A percentile compares a stretch with the other conserved stretches of the same genome.
Conservation (phyloP, 106 monocot species). For the Posidonia australis region DNA sequence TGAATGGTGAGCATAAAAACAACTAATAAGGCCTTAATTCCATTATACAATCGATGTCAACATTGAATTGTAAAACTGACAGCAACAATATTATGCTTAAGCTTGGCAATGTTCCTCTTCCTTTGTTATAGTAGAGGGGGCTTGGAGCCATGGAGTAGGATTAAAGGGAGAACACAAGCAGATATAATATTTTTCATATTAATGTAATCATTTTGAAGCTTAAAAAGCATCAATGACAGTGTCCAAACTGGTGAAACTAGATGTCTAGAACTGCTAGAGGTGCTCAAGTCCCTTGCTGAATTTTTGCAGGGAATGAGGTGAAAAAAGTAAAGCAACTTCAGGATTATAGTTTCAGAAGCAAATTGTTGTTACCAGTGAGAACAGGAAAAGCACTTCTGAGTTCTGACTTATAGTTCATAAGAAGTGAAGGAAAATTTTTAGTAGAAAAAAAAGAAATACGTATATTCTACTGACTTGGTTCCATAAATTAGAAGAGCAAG, state of each 20-base stretch:
- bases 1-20: neutral
- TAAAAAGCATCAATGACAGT: too few relatives aligned
- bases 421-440: neutral
- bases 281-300: too few relatives aligned
- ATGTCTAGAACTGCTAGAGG: too few relatives aligned
- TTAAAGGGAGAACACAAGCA: too few relatives aligned
- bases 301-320: neutral
- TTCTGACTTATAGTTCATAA: neutral
- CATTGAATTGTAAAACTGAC: neutral
- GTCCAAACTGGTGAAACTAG: too few relatives aligned
- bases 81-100: neutral
- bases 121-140: too few relatives aligned
- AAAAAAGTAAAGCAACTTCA: neutral
- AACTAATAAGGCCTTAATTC: neutral
- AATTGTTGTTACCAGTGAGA: neutral
- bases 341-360: neutral
- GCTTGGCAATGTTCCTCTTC: neutral
- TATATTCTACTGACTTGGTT: conserved; percentile 37
- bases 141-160: too few relatives aligned
- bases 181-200: too few relatives aligned
- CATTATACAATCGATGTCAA: neutral
- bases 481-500: conserved; percentile 67
- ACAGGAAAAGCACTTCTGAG: neutral
- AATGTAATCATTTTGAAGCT: too few relatives aligned
- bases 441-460: neutral